phyloP scores from a whole-genome alignment of 2,329 filamentous ascomycete genomes.

The Scopulariopsis brevicaulis region DNA sequence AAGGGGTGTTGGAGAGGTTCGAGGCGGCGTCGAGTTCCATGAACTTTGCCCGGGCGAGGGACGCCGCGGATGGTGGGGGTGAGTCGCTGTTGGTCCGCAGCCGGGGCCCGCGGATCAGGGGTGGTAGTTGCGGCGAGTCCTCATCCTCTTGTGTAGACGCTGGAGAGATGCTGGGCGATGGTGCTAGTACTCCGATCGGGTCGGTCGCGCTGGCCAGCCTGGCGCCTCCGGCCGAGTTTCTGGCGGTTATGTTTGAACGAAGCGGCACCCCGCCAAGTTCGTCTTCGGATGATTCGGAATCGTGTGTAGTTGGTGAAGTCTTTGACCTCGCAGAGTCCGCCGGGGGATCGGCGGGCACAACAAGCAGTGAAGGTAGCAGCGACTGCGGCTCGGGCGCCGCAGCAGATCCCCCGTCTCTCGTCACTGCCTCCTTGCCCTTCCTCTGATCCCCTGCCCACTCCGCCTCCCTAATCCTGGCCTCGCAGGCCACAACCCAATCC shows the following conservation, averaged over 20 bases:
- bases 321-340: not conserved
- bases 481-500: conserved; percentile 70
- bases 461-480: conserved; percentile 59
- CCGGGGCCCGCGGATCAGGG: not conserved
- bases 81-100: not conserved
- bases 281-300: not conserved
- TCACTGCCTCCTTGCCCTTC: not conserved
- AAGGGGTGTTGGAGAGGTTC: not conserved
- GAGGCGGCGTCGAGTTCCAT: conserved; percentile 1
- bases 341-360: not conserved
- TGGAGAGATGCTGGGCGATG: not conserved
- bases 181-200: not conserved
- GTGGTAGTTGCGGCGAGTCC: not conserved
- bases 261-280: not conserved
- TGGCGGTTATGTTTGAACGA: not conserved
- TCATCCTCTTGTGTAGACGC: not conserved
- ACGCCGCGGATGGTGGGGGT: not conserved
- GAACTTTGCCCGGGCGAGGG: not conserved
- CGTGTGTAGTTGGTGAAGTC: not conserved
- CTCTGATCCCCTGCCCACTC: conserved; percentile 30
- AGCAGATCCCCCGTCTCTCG: not conserved
- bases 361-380: not conserved
- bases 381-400: not conserved
- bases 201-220: not conserved
- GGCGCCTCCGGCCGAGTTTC: not conserved